Base-by-base conservation (phyloP, 1,284 basidiomycete species). In the Takashimella tepidaria region DNA sequence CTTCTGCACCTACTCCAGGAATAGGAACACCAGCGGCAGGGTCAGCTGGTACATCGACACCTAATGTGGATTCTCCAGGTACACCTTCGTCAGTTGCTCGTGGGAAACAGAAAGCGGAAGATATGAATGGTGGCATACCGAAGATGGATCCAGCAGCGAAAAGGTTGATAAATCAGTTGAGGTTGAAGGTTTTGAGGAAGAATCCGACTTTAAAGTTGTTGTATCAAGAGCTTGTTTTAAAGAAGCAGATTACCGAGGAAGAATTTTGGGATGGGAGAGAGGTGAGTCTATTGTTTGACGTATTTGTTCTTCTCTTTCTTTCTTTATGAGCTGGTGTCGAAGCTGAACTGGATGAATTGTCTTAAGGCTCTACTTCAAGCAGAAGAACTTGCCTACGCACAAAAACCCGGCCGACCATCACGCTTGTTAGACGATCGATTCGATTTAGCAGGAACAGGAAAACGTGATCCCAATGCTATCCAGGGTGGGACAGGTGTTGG, bases 221-320 rank as follows among this genome's bases (percentile, higher is more conserved):
- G 47, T 91, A 96, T 71, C 82, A 84, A 37, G 89, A 92, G 53
- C 82, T 97, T 54, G 92, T 96, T 37, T 83, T 91, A 69, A 81
- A 80, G 8, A 85, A 85, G 23, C 87, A 91, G 61, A 88, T 96
- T 25, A 86, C 86, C 2, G 92, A 97, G 74, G 81, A 84, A 0
- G 92, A 97, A 66, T 97, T 97, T 69, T 97, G 92, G 92, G 89
- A 92, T 58, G 90, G 91, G 22, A 81, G 92, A 70, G 88, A 93
- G 81, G 89, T 92, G 68, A 56, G 75, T 69, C 21, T 25, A 46
- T 26, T 3, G 11, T 4, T n/a, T 6, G n/a, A 3, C 31, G 51
- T 13, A 24, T 50, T n/a, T 37, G 50, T 49, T 50, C 21, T 46
- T 51, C 25, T 45, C 41, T 58, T 40, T 57, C 45, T 42, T 56